Evolutionary conservation across 2,329 filamentous ascomycete species (phyloP), one percentile per base, ranked within the genome.

Genomic region (Colletotrichum sublineola): DNA sequence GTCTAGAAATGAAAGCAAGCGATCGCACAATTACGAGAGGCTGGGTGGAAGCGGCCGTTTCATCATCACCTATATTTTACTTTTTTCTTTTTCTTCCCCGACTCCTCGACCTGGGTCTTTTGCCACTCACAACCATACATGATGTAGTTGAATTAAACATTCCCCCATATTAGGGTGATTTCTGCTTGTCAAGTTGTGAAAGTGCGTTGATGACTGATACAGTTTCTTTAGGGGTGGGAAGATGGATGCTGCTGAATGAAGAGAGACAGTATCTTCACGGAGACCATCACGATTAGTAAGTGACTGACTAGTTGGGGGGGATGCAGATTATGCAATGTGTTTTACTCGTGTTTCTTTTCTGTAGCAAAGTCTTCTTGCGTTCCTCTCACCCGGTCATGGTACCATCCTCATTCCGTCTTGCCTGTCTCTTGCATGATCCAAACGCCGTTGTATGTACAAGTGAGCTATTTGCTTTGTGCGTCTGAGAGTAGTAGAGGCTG

Each of bases 1-100:
- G 36, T 52, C 24, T 29, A 63, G 48, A 53, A 42, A 58, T 42
- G 29, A 36, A 42, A 53, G 61, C 61, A 63, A 53, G 61, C 61
- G 36, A 63, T 53, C n/a, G 53, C 18, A 33, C 36, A 8, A 9
- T 63, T 31, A 42, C 42, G 48, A 53, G 31, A 20, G 61, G 61
- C 61, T 63, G 46, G 44, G 20, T 52, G 46, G n/a, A 38, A 63
- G 58, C 29, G 29, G 40, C 20, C 18, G 44, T 38, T 50, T 15
- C 11, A 5, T 12, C 36, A 8, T 2, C n/a, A 20, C 36, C 46
- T 20, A 5, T 63, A 12, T 18, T 52, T 50, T 63, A 7, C 14
- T 20, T 40, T 38, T 12, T 29, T 24, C 24, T 24, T 24, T 24
- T 24, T 24, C 24, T 24, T 24, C 24, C 24, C 24, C 29, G 1